Base-by-base conservation (phyloP, 2,329 filamentous ascomycete species). In the Trichoderma harzianum region DNA sequence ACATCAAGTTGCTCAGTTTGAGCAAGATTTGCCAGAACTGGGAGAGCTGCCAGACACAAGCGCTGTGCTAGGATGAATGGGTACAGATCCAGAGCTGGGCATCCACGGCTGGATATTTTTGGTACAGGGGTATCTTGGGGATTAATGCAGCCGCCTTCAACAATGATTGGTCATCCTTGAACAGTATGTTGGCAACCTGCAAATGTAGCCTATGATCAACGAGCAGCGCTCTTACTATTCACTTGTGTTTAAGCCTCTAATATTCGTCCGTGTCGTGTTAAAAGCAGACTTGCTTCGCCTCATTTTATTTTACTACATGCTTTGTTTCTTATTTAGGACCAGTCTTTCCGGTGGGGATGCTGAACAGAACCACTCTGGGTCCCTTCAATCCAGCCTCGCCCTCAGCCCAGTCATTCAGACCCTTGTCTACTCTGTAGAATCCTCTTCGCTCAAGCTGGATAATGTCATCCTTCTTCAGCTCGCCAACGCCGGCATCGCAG, bases 391-490 rank as follows among this genome's bases (percentile, higher is more conserved):
- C 82, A 65, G 87, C 86, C 78, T 85, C 84, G 51, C 84, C 86
- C 51, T 85, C 83, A 71, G 84, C 82, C 80, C 84, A 86, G 77
- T 87, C 82, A 51, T 77, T 79, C 32, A 88, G 81, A 11, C 85
- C 85, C 83, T 89, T 89, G 83, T 98, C 95, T 30, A 97, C 91
- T 67, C 95, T 88, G 85, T 93, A 98, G 83, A 93, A 98, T 1
- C 95, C 95, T 82, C 95, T 94, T 73, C 95, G 88, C 86, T 98
- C 95, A 60, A 98, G 92, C 85, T 98, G 96, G 76, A 98, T 94
- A 74, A 98, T 95, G 77, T 97, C 94, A 78, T 94, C 93, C 80
- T 90, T 91, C 86, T 94, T 94, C 60, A 98, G 85, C 74, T 89
- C 86, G 0, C 88, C 87, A 1, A 97, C 91, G 77, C 95, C 97